phyloP scores from a whole-genome alignment of 345 rosid genomes.

The Eucalyptus sp. region DNA sequence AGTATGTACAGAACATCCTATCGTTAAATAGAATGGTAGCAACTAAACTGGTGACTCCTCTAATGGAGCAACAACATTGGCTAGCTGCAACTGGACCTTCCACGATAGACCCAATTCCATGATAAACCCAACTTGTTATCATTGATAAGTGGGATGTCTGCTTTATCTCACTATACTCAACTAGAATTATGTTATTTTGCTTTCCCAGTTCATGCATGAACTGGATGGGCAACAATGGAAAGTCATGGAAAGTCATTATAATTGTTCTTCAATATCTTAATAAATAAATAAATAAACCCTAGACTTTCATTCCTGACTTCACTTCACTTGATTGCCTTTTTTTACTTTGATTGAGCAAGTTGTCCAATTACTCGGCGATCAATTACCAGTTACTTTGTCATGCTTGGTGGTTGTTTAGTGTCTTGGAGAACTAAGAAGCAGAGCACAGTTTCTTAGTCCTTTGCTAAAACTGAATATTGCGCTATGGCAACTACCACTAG shows the following conservation, averaged over 20 bases:
- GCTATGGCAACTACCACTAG: neutral
- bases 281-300: neutral
- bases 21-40: neutral
- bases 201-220: neutral
- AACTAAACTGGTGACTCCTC: neutral
- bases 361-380: neutral
- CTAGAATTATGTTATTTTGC: neutral
- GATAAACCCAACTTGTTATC: neutral
- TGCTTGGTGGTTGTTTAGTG: neutral
- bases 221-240: too few species aligned
- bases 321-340: neutral
- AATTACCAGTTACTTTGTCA: neutral
- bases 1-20: neutral
- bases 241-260: neutral
- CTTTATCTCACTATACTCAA: neutral
- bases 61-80: neutral
- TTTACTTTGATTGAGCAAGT: neutral
- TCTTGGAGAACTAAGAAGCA: neutral
- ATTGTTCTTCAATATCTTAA: neutral
- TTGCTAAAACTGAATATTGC: neutral
- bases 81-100: neutral
- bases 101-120: neutral
- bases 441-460: neutral
- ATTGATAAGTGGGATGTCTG: neutral
- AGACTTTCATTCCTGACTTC: neutral